These are phyloP conservation scores for Digitaria exilis DNA, from an alignment of 202 grass and related monocot species.

Conservation along the genomic window DNA sequence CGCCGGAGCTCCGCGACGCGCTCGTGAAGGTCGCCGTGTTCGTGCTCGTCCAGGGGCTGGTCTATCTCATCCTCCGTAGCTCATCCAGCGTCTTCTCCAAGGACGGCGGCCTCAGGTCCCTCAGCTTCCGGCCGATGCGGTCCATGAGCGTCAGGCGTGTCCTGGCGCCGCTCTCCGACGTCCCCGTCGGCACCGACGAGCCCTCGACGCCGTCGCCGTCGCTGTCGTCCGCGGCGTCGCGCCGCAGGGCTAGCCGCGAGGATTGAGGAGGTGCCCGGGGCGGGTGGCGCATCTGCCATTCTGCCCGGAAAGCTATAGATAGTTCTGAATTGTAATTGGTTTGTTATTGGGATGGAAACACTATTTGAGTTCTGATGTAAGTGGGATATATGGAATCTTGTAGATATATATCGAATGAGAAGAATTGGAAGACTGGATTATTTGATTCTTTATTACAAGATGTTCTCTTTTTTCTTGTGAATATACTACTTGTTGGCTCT, in stretches of 20 bases:
- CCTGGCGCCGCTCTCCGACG: constrained; percentile 69
- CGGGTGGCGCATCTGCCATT: background rate
- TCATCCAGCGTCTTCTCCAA: constrained; percentile 79
- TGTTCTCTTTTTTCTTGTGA: background rate
- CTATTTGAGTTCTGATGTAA: constrained; percentile 16
- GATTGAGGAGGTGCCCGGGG: constrained; percentile 38
- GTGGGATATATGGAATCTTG: background rate
- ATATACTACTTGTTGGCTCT: background rate
- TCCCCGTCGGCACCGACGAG: constrained; percentile 56
- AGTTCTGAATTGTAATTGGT: constrained; percentile 28
- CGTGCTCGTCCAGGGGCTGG: constrained; percentile 75
- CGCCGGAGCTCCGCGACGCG: constrained; percentile 62
- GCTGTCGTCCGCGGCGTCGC: constrained; percentile 19
- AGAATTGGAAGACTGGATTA: background rate
- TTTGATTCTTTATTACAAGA: constrained; percentile 35
- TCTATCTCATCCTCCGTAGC: constrained; percentile 82
- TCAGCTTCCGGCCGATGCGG: constrained; percentile 68
- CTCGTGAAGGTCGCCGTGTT: constrained; percentile 68
- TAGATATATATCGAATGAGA: constrained; percentile 26
- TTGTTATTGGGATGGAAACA: constrained; percentile 22
- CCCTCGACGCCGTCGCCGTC: background rate
- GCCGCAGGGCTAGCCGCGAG: constrained; percentile 33
- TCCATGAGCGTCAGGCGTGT: constrained; percentile 66
- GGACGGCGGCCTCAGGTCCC: constrained; percentile 44
- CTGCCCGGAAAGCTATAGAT: background rate